Evolutionary conservation across 2,329 filamentous ascomycete genomes (phyloP), one percentile per base, ranked within the genome.

Genomic region (Zymoseptoria pseudotritici): DNA sequence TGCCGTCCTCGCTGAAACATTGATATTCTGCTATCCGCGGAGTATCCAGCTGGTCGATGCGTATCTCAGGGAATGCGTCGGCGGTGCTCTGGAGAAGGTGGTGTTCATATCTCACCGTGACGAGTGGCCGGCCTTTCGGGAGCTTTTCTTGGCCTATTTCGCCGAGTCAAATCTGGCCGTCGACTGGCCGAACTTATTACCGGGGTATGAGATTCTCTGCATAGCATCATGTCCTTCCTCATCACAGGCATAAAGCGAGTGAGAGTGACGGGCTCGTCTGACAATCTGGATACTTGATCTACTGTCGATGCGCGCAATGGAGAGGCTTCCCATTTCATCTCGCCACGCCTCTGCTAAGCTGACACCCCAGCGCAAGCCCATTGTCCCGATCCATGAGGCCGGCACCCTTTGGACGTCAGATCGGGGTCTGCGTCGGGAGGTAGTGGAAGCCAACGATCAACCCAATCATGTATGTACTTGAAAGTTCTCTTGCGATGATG

Each of bases 21-120:
- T 81, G 76, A 69, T 83, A 61, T 83, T 83, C 69, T 77, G 82
- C 24, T 83, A 83, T 64, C 81, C 81, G 0, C 76, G 80, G 13
- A 72, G 78, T n/a, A 73, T 78, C 3, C 74, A 69, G 3, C 67
- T 83, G 10, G 63, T 83, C 11, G 63, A 62, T 2, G 73, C 72
- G 58, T 83, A 83, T 61, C 51, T 83, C 26, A 65, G 74, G 3
- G 56, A 61, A n/a, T 70, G 70, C 64, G 69, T 70, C 0, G 53
- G 64, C 11, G 68, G 65, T 11, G 61, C 56, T 1, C 69, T 79
- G 11, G 63, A 72, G 54, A 69, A 59, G 9, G 66, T 79, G 17
- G 61, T 80, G 3, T 79, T 78, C 74, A 67, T 78, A 19, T 77
- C 77, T 0, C 77, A 77, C 22, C 67, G 67, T 24, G 71, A 70